Percentiles rank a stretch among this genome's conserved stretches.
Conservation (phyloP, 2,329 filamentous ascomycete genomes). For the Fusarium torulosum region DNA sequence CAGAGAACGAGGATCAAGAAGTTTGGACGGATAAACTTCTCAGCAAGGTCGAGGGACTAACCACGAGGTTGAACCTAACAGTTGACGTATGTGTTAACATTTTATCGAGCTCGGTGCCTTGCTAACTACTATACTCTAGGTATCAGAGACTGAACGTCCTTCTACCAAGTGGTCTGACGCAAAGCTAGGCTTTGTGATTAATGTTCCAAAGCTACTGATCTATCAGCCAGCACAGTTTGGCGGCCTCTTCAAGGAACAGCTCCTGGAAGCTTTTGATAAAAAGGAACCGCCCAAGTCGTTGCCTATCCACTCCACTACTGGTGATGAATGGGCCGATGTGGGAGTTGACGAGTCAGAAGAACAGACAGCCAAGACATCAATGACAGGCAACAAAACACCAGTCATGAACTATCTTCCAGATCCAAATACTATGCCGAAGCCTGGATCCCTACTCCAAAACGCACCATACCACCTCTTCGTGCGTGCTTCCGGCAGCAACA, state of each 20-base stretch:
- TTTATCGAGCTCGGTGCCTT: background rate
- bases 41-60: conserved; percentile 48
- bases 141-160: conserved; percentile 46
- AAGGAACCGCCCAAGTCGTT: conserved; percentile 28
- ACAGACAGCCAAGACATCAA: background rate
- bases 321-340: conserved; percentile 62
- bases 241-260: conserved; percentile 52
- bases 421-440: conserved; percentile 57
- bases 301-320: conserved; percentile 42
- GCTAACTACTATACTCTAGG: conserved; percentile 13
- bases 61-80: conserved; percentile 50
- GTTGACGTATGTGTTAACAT: conserved; percentile 52
- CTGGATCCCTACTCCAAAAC: conserved; percentile 61
- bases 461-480: conserved; percentile 64
- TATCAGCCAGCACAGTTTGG: conserved; percentile 52
- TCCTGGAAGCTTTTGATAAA: conserved; percentile 54
- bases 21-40: conserved; percentile 59
- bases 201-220: conserved; percentile 52
- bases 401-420: conserved; percentile 56
- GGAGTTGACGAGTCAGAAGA: conserved; percentile 47
- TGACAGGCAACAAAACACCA: background rate
- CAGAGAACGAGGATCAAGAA: conserved; percentile 57
- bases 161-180: conserved; percentile 55
- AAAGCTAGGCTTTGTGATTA: conserved; percentile 56
- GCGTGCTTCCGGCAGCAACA: conserved; percentile 44